Base-by-base conservation (phyloP, 1,139 yeast genomes). In the Hanseniaspora uvarum region DNA sequence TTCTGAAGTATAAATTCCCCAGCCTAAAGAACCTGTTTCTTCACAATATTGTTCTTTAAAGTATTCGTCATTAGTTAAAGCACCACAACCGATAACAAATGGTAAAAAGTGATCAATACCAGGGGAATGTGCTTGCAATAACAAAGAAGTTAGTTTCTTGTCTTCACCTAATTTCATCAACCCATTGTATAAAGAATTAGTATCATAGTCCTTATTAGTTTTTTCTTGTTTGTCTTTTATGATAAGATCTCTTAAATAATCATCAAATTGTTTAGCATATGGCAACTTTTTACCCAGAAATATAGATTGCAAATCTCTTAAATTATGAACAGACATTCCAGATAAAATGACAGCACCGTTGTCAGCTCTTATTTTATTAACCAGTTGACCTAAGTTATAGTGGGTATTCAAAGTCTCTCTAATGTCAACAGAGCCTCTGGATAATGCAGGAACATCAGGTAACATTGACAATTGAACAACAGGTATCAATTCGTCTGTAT, bases 321-420 rank as follows among this genome's bases (percentile, higher is more conserved):
- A 71, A 61, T 85, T 85, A 66, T 85, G 94, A 16, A 84, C 94
- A 6, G 86, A 72, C 85, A 83, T 82, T 2, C 94, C 94, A 0
- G 89, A 82, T 56, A 80, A 75, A 4, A 85, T 63, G 4, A 85
- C 65, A 64, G 70, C 41, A 68, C 85, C 70, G 61, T 76, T 72
- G 53, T 77, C 68, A 4, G 72, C 70, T 58, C 88, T 72, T 59
- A 80, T 76, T 46, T 71, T 68, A 31, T 75, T 65, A 54, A 85
- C 68, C 0, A 71, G 73, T 58, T 75, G 66, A 4, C 94, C 94
- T 43, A 85, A 66, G 58, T 73, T 73, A 28, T 39, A 59, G 60
- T 79, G 82, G 3, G 70, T 59, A 16, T 69, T 72, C 60, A 80
- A 77, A 18, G 56, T 49, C 18, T 53, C 51, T 16, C 24, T 33